Evolutionary conservation across 345 rosid species (phyloP).

Genomic region (Hypericum androsaemum): DNA sequence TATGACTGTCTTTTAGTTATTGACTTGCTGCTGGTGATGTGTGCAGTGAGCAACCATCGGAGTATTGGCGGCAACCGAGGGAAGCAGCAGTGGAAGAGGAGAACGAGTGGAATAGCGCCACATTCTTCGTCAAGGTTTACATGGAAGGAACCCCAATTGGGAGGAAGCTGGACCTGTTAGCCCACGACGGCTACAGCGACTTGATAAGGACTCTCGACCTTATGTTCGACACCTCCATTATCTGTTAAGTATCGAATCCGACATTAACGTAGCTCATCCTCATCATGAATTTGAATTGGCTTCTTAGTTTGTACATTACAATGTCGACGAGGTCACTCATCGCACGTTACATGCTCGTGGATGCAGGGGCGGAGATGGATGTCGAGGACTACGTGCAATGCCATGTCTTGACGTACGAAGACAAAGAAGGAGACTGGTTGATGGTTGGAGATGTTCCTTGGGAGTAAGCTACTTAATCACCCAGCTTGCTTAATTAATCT

Average conservation of each 20-base stretch:
- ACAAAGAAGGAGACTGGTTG: constrained; percentile 96
- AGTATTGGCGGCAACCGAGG: background rate
- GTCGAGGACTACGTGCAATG: constrained; percentile 39
- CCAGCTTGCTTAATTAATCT: background rate
- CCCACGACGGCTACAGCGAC: constrained; percentile 63
- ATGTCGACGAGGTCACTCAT: too few species aligned
- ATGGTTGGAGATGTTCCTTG: constrained; percentile 99
- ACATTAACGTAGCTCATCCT: background rate
- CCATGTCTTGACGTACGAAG: constrained; percentile 84
- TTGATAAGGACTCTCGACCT: constrained; percentile 62
- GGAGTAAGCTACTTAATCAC: constrained; percentile 47
- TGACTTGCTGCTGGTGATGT: too few species aligned
- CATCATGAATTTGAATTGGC: too few species aligned
- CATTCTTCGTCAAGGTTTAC: constrained; percentile 83
- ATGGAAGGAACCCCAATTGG: constrained; percentile 97
- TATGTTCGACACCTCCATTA: constrained; percentile 71
- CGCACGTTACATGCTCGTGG: too few species aligned
- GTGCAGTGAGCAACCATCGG: constrained; percentile 33
- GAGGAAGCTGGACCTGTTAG: constrained; percentile 69
- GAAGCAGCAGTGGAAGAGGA: constrained; percentile 39
- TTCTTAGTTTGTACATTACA: too few species aligned
- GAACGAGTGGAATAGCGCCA: constrained; percentile 38
- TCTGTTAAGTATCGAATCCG: constrained; percentile 37
- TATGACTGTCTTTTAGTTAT: too few species aligned
- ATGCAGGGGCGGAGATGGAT: constrained; percentile 67